Evolutionary conservation across 148 eudicot species (phyloP), one percentile per base, ranked within the genome.

Genomic region (Rhododendron henanense): DNA sequence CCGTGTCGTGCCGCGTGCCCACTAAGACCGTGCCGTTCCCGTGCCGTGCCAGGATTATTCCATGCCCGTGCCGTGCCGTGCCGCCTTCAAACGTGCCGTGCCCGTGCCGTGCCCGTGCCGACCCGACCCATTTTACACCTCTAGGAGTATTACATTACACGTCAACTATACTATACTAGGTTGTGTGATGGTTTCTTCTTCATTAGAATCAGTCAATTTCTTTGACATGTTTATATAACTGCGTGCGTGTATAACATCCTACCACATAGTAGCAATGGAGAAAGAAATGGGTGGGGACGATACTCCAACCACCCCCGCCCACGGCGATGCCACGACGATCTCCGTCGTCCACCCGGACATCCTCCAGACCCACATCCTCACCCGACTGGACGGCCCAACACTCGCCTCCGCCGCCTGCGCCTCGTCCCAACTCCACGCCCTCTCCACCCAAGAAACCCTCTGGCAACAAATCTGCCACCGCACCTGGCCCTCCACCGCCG

Each of bases 401-500:
- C 91, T 92, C 55, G 79, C 93, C 90, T 81, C 89, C 67, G 78
- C 88, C 41, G 83, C 85, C 85, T 90, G 81, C 87, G 84, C 87
- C 0, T 92, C 92, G 14, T 81, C 92, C 19, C 73, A 83, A 3
- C 84, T 91, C 73, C 90, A 78, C 51, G 48, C 86, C 3, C 88
- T 90, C 84, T 85, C 90, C 84, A 23, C 85, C 50, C 35, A 82
- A 18, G 88, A 91, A 0, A 75, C 71, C 0, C 89, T 92, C 41
- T 91, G 93, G 94, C 81, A 85, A 10, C 25, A 88, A n/a, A 81
- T 91, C 67, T 91, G 90, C 45, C 33, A 81, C 63, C 83, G 86
- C 75, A 84, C 84, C 10, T 92, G 93, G 92, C 91, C 91, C 13
- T 92, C 94, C 31, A 78, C 84, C 4, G 18, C 63, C n/a, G 76